Conservation (phyloP, 78 protist genomes). For the Emiliania huxleyi region DNA sequence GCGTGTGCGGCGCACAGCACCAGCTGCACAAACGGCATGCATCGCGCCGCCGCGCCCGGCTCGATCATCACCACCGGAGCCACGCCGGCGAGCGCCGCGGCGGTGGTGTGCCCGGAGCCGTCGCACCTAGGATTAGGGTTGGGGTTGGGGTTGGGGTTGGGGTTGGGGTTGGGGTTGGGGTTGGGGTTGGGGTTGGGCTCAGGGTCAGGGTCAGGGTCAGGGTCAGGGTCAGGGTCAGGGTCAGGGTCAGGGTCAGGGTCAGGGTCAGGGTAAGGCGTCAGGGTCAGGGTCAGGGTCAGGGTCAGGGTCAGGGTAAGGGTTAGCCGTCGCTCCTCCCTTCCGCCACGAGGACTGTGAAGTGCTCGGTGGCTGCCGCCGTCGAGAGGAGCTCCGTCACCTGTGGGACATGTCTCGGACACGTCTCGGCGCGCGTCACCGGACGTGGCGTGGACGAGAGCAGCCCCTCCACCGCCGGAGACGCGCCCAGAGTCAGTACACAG, state of each 20-base stretch:
- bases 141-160: neutral
- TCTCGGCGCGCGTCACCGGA: too few relatives aligned
- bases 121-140: neutral
- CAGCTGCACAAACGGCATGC: neutral
- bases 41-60: neutral
- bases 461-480: too few relatives aligned
- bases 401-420: neutral
- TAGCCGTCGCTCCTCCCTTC: too few relatives aligned
- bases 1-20: conserved; percentile 1
- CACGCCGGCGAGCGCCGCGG: neutral
- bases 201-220: neutral
- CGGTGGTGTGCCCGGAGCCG: neutral
- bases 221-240: neutral
- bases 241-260: neutral
- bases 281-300: neutral
- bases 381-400: neutral
- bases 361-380: neutral
- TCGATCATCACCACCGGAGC: neutral
- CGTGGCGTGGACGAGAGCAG: too few relatives aligned
- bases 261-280: neutral
- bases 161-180: too few relatives aligned
- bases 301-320: too few relatives aligned
- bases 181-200: neutral
- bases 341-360: neutral
- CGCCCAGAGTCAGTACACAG: too few relatives aligned